These are phyloP conservation scores for Craterostigma plantagineum DNA, from an alignment of 257 asterid species.

Conservation along the genomic window DNA sequence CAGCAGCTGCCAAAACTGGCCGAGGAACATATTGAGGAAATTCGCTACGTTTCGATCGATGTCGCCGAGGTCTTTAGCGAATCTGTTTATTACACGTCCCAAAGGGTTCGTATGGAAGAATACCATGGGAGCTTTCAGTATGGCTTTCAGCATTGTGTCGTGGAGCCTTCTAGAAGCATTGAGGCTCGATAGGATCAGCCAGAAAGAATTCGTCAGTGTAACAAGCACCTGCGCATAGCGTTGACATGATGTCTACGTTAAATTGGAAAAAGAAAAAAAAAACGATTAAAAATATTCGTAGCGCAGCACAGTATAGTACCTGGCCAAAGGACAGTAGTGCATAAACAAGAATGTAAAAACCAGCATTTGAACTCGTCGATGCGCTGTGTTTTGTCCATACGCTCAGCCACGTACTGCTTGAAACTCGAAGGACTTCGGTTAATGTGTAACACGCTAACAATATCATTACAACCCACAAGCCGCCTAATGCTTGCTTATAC, in stretches of 20 bases:
- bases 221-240: conserved; percentile 45
- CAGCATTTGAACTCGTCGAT: conserved; percentile 26
- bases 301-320: conserved; percentile 11
- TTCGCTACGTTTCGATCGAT: conserved; percentile 55
- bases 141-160: conserved; percentile 47
- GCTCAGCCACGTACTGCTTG: conserved; percentile 92
- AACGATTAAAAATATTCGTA: neutral
- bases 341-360: conserved; percentile 66
- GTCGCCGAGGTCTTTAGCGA: conserved; percentile 56
- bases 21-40: conserved; percentile 29
- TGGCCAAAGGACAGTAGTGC: conserved; percentile 59
- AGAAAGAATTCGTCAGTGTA: conserved; percentile 60
- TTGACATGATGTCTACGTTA: neutral
- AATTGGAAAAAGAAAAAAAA: neutral
- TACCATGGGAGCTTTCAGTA: conserved; percentile 73
- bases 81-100: conserved; percentile 72
- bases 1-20: conserved; percentile 53
- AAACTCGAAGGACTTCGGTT: conserved; percentile 63
- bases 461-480: conserved; percentile 64
- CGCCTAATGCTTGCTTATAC: conserved; percentile 72
- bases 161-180: conserved; percentile 59
- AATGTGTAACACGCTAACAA: conserved; percentile 40
- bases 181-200: conserved; percentile 63
- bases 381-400: conserved; percentile 74
- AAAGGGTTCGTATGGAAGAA: conserved; percentile 79